Conservation (phyloP, 2,329 filamentous ascomycete species). For the Spiromastix sp. region DNA sequence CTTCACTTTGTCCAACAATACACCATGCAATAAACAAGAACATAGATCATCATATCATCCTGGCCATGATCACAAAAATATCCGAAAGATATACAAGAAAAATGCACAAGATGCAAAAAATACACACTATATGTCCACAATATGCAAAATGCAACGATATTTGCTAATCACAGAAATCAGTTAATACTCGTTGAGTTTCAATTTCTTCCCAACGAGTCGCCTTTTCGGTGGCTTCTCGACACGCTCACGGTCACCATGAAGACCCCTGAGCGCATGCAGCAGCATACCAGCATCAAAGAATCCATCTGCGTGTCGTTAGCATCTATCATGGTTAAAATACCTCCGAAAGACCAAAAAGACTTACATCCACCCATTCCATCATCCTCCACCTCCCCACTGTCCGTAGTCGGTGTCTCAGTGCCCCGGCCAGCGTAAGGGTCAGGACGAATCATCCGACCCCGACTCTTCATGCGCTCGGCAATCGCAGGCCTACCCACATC, state of each 20-base stretch:
- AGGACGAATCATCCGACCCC: slow-evolving; percentile 61
- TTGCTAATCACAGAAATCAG: no score
- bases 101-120: no score
- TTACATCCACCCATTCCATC: slow-evolving; percentile 90
- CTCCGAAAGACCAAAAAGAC: slow-evolving; percentile 29
- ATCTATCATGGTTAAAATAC: background rate
- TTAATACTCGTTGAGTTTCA: slow-evolving; percentile 38
- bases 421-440: slow-evolving; percentile 35
- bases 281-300: slow-evolving; percentile 98
- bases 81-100: no score
- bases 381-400: slow-evolving; percentile 64
- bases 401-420: slow-evolving; percentile 53
- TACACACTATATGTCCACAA: no score
- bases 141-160: no score
- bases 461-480: slow-evolving; percentile 48
- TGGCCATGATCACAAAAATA: no score
- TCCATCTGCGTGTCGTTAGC: slow-evolving; percentile 55
- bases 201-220: slow-evolving; percentile 38
- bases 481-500: slow-evolving; percentile 29
- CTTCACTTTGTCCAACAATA: no score
- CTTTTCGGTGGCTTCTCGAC: slow-evolving; percentile 27
- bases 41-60: no score
- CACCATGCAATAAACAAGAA: no score
- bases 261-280: slow-evolving; percentile 69
- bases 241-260: slow-evolving; percentile 25